Conservation (phyloP, 352 stramenopile species). For the Phytophthora pseudosyringae region DNA sequence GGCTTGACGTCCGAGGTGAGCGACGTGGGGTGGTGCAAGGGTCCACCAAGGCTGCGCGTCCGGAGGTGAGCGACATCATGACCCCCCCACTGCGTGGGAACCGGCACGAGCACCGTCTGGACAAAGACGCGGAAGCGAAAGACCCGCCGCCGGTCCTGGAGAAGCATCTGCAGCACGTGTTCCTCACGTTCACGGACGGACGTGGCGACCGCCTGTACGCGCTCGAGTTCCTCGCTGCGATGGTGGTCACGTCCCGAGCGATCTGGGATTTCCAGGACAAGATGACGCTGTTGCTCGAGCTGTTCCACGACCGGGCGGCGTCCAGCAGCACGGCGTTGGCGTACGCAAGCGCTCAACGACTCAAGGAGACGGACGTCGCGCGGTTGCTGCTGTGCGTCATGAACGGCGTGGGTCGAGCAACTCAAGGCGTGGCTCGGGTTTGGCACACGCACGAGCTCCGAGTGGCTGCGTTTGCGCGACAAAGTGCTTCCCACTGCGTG, state of each 20-base stretch:
- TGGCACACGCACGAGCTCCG: conserved; percentile 44
- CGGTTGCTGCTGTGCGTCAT: conserved; percentile 66
- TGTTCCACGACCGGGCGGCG: conserved; percentile 59
- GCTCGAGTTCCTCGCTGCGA: conserved; percentile 65
- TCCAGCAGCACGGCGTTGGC: conserved; percentile 15
- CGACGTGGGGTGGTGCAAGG: conserved; percentile 2
- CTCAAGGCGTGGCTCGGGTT: conserved; percentile 48
- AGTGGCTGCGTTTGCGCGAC: conserved; percentile 24
- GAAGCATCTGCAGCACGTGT: conserved; percentile 65
- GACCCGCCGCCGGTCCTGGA: conserved; percentile 46
- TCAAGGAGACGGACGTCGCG: conserved; percentile 64
- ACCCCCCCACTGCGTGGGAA: conserved; percentile 38
- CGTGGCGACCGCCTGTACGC: conserved; percentile 47
- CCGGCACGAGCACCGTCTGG: conserved; percentile 5
- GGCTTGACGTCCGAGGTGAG: conserved; percentile 38
- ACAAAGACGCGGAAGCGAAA: background rate
- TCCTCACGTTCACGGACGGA: conserved; percentile 52
- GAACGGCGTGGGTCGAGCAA: conserved; percentile 55
- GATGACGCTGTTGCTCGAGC: conserved; percentile 48
- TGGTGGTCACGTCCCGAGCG: conserved; percentile 62
- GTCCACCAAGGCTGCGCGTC: conserved; percentile 3
- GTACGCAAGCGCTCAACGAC: conserved; percentile 24
- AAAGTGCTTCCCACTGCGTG: conserved; percentile 32
- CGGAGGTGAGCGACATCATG: conserved; percentile 49
- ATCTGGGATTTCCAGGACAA: conserved; percentile 75